phyloP scores from a whole-genome alignment of 2,329 filamentous ascomycete genomes.

The Fusarium veterinarium region DNA sequence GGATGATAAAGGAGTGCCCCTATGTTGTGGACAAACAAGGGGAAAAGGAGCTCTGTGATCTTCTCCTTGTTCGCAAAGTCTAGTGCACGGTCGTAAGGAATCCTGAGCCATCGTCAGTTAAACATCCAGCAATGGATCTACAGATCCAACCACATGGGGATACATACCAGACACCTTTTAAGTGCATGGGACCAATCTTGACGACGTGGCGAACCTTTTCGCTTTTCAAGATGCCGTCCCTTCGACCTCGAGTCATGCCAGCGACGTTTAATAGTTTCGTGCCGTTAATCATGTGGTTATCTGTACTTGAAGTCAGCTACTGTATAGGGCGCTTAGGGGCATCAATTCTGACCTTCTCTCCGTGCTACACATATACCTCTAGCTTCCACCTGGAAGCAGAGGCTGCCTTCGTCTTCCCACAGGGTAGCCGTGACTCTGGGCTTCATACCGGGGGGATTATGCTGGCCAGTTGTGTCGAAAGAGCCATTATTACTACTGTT shows the following conservation, averaged over 20 bases:
- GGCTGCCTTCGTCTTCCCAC: slow-evolving; percentile 97
- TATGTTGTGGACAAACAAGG: slow-evolving; percentile 97
- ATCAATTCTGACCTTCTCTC: slow-evolving; percentile 76
- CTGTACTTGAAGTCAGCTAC: slow-evolving; percentile 57
- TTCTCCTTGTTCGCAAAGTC: slow-evolving; percentile 99
- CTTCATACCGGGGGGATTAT: slow-evolving; percentile 93
- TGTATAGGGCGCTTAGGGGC: background rate
- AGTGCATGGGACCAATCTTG: slow-evolving; percentile 98
- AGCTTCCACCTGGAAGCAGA: slow-evolving; percentile 98
- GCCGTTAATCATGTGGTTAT: slow-evolving; percentile 99
- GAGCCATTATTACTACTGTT: slow-evolving; percentile 60
- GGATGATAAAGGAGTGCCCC: slow-evolving; percentile 93
- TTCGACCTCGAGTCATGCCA: slow-evolving; percentile 94
- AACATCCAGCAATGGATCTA: background rate
- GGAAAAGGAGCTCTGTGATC: slow-evolving; percentile 94
- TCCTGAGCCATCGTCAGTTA: slow-evolving; percentile 69
- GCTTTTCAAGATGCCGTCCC: slow-evolving; percentile 97
- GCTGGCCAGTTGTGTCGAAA: slow-evolving; percentile 92
- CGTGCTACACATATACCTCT: slow-evolving; percentile 95
- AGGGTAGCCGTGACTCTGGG: slow-evolving; percentile 94
- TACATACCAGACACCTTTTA: slow-evolving; percentile 95
- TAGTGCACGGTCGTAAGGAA: slow-evolving; percentile 95
- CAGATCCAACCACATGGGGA: slow-evolving; percentile 15
- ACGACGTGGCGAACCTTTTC: slow-evolving; percentile 97
- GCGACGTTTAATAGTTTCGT: slow-evolving; percentile 97